phyloP scores from a whole-genome alignment of 2,329 filamentous ascomycete genomes.

The Aspergillus pseudotamarii region DNA sequence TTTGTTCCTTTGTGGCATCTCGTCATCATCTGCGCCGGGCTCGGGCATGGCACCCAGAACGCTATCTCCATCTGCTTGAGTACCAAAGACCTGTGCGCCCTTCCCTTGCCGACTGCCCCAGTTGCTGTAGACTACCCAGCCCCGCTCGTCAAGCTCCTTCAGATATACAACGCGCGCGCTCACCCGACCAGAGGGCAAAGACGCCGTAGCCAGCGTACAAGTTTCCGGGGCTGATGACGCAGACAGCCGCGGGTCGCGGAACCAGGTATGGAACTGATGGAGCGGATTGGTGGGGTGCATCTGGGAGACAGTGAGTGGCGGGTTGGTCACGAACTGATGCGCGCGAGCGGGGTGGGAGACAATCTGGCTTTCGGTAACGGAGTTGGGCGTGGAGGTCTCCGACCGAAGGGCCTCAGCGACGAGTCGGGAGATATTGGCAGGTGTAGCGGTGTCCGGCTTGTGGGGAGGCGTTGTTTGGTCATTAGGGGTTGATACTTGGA shows the following conservation, averaged over 20 bases:
- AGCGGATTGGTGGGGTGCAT: slow-evolving; percentile 61
- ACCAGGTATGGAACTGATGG: slow-evolving; percentile 88
- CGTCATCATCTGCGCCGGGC: slow-evolving; percentile 36
- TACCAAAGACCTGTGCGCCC: slow-evolving; percentile 44
- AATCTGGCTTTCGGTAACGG: slow-evolving; percentile 36
- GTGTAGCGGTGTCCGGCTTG: slow-evolving; percentile 14
- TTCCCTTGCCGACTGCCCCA: slow-evolving; percentile 69
- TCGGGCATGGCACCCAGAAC: slow-evolving; percentile 64
- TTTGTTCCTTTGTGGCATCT: slow-evolving; percentile 57
- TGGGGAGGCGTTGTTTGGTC: slow-evolving; percentile 19
- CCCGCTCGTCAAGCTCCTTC: slow-evolving; percentile 82
- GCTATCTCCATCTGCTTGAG: slow-evolving; percentile 13
- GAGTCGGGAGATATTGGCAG: slow-evolving; percentile 12
- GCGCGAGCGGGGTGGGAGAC: slow-evolving; percentile 43
- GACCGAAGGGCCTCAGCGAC: slow-evolving; percentile 31
- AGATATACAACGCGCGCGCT: slow-evolving; percentile 88
- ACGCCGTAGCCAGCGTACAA: slow-evolving; percentile 81
- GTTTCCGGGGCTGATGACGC: slow-evolving; percentile 79
- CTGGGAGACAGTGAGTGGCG: slow-evolving; percentile 44
- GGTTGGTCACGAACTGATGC: slow-evolving; percentile 48
- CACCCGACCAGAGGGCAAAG: slow-evolving; percentile 80
- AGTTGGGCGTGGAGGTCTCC: slow-evolving; percentile 39
- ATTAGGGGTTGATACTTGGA: slow-evolving; percentile 26
- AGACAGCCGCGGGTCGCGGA: slow-evolving; percentile 67
- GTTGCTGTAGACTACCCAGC: slow-evolving; percentile 94